Base-by-base conservation (phyloP, 345 rosid species). In the Citrus trifoliata region DNA sequence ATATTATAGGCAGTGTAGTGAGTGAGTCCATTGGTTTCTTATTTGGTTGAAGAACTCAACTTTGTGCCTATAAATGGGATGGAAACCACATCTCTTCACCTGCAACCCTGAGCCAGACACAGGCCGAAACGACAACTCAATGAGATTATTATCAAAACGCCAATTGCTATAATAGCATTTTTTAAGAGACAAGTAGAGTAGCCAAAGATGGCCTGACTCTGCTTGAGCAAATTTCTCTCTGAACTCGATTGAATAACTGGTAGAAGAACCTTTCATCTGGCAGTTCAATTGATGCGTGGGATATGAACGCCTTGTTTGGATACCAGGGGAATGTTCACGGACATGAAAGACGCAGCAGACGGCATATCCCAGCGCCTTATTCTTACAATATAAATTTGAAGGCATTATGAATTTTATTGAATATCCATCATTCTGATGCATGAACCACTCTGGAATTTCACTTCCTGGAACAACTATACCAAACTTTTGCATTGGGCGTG, bases 361-460 rank as follows among this genome's bases (percentile, higher is more conserved):
- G 27, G 65, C 64, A 46, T 46, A 28, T 2, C 63, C 77, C 28
- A 24, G 22, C 16, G 38, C 12, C 28, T 7, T 56, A 37, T n/a
- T 12, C 1, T 18, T 46, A 24, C 21, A 8, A 62, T n/a, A 25
- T 7, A 33, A 24, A 64, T 24, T 13, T 48, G 65, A 38, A 21
- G 70, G 81, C 19, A 48, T 25, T 6, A 64, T 3, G 6, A 73
- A 4, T 4, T 28, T 72, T 5, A 64, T 22, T 13, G 74, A 33
- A 22, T 69, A 58, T 30, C 67, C 78, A 13, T 9, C 32, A 10
- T 7, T 59, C 38, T 59, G 67, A 19, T 73, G 27, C 19, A 42
- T 58, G 33, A 73, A 67, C 78, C 82, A 79, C n/a, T 73, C 59
- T 24, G 82, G 78, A 65, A 79, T 40, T 32, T 56, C 18, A 28